Conservation (phyloP, 2,329 filamentous ascomycete species). For the Diaporthe aspalathi region DNA sequence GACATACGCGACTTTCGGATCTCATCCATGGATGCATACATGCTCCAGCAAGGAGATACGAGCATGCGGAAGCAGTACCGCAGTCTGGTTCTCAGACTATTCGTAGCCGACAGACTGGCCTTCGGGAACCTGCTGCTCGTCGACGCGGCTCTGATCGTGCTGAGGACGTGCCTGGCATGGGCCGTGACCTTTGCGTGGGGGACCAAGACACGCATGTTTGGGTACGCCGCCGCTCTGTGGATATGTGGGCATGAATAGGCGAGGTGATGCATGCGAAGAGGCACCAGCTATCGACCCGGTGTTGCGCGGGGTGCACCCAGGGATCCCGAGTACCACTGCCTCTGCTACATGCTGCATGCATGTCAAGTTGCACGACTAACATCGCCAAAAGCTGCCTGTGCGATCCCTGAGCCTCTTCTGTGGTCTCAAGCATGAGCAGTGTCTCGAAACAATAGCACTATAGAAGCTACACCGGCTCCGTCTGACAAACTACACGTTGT, state of each 20-base stretch:
- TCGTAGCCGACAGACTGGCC: slow-evolving; percentile 57
- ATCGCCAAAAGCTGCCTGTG: slow-evolving; percentile 34
- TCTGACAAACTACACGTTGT: slow-evolving; percentile 6
- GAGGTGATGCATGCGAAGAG: background rate
- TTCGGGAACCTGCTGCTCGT: slow-evolving; percentile 52
- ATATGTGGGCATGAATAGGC: slow-evolving; percentile 22
- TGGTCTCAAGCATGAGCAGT: background rate
- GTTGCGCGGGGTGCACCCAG: background rate
- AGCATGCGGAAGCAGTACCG: slow-evolving; percentile 50
- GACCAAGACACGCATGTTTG: slow-evolving; percentile 30
- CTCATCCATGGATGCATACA: slow-evolving; percentile 63
- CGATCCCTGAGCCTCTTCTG: background rate
- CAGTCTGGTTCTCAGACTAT: slow-evolving; percentile 53
- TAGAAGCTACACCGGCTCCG: background rate
- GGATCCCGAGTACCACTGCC: background rate
- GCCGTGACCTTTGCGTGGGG: slow-evolving; percentile 30
- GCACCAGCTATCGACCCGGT: background rate
- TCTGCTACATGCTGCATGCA: background rate
- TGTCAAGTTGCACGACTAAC: slow-evolving; percentile 13
- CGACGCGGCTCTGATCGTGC: slow-evolving; percentile 47
- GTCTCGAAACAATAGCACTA: slow-evolving; percentile 12
- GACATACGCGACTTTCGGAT: slow-evolving; percentile 62
- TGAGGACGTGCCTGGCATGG: slow-evolving; percentile 52
- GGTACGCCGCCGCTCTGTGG: slow-evolving; percentile 9
- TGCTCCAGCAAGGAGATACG: slow-evolving; percentile 50